phyloP scores from a whole-genome alignment of 495 filamentous ascomycete genomes.

The Penicillium fimorum region DNA sequence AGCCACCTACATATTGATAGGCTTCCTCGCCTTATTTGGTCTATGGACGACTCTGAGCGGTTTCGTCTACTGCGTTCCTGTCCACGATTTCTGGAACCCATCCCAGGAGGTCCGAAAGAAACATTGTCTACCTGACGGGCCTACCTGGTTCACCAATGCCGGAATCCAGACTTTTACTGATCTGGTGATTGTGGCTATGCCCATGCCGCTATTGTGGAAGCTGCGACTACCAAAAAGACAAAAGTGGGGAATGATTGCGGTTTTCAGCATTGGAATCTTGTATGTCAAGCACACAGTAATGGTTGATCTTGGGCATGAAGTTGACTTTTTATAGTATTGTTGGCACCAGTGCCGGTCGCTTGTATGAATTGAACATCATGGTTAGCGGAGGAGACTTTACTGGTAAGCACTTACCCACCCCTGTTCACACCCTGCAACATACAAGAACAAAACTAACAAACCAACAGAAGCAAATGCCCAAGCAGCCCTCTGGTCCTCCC shows the following conservation, averaged over 20 bases:
- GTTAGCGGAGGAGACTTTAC: conserved; percentile 19
- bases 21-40: conserved; percentile 32
- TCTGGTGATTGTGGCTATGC: conserved; percentile 47
- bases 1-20: conserved; percentile 30
- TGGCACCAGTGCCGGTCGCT: conserved; percentile 35
- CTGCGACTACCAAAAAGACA: conserved; percentile 42
- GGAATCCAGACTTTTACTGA: conserved; percentile 49
- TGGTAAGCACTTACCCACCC: conserved; percentile 17
- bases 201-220: conserved; percentile 40
- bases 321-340: conserved; percentile 32
- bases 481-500: conserved; percentile 67
- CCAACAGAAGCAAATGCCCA: conserved; percentile 42
- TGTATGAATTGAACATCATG: conserved; percentile 23
- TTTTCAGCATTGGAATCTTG: conserved; percentile 53
- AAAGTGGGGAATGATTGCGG: conserved; percentile 39
- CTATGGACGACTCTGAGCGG: conserved; percentile 40
- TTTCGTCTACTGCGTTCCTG: conserved; percentile 39
- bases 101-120: neutral
- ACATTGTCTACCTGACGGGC: conserved; percentile 33
- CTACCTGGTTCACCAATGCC: conserved; percentile 44
- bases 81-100: conserved; percentile 31
- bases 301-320: neutral
- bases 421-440: neutral
- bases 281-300: conserved; percentile 24
- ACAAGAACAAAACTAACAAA: conserved; percentile 6